Conservation (phyloP, 1,139 yeast genomes). For the Meyerozyma carpophila region DNA sequence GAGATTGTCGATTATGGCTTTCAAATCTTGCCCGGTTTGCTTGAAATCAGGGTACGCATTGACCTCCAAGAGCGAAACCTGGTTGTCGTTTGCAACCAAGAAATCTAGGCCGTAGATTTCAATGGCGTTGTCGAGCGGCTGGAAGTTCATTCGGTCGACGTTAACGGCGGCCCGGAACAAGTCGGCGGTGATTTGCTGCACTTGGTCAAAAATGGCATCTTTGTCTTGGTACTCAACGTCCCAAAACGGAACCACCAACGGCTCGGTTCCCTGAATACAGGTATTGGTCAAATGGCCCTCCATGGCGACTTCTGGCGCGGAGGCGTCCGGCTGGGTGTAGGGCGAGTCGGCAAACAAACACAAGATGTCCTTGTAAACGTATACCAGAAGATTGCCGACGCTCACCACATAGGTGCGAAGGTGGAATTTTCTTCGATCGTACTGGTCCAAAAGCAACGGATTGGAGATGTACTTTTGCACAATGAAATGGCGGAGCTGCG, state of each 20-base stretch:
- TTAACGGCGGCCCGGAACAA: constrained; percentile 77
- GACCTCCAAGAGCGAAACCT: constrained; percentile 69
- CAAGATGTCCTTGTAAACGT: constrained; percentile 72
- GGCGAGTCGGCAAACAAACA: constrained; percentile 67
- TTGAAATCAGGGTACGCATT: constrained; percentile 95
- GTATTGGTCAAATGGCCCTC: constrained; percentile 87
- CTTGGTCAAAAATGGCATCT: constrained; percentile 42
- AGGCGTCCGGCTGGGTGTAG: constrained; percentile 38
- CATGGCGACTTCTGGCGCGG: constrained; percentile 37
- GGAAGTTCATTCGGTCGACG: constrained; percentile 83
- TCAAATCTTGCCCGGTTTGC: constrained; percentile 81
- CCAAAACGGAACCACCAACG: constrained; percentile 64
- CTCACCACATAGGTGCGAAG: constrained; percentile 82
- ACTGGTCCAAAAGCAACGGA: constrained; percentile 61
- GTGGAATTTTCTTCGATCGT: constrained; percentile 77
- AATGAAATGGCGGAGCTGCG: constrained; percentile 85
- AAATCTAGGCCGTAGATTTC: constrained; percentile 90
- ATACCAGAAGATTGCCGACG: constrained; percentile 68
- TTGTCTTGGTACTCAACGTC: constrained; percentile 34
- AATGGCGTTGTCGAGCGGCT: constrained; percentile 75
- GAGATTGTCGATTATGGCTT: constrained; percentile 54
- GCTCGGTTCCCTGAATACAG: constrained; percentile 64
- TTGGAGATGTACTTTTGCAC: constrained; percentile 71
- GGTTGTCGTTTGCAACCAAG: constrained; percentile 52
- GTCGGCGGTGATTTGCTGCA: constrained; percentile 61